Percentiles rank a stretch among this genome's conserved stretches.
phyloP scores from a whole-genome alignment of 495 filamentous ascomycete genomes.

The Chaetomium tenue region DNA sequence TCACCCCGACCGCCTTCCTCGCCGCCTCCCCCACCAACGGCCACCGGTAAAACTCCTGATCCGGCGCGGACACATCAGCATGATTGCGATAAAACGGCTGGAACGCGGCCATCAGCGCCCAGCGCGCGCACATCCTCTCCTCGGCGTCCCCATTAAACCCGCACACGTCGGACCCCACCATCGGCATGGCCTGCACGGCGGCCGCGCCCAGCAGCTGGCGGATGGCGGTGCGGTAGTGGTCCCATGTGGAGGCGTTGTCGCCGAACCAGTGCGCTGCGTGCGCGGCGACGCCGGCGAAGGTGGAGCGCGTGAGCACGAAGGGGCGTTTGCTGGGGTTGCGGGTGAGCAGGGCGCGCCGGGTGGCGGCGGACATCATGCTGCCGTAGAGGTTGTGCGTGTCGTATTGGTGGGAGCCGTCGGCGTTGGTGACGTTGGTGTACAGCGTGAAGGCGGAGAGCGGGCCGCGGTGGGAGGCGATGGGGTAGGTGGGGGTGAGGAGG shows the following conservation, averaged over 20 bases:
- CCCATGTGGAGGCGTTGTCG: constrained; percentile 76
- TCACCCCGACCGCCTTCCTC: constrained; percentile 64
- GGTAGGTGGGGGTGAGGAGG: constrained; percentile 68
- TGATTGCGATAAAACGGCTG: constrained; percentile 86
- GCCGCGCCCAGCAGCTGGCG: constrained; percentile 68
- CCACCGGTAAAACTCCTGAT: constrained; percentile 84
- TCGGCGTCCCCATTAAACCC: constrained; percentile 70
- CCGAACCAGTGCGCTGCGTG: constrained; percentile 87
- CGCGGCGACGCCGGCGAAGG: constrained; percentile 59
- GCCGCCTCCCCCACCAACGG: constrained; percentile 61
- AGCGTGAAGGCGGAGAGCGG: constrained; percentile 68
- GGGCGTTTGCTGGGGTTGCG: constrained; percentile 65
- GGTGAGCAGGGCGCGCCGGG: constrained; percentile 61
- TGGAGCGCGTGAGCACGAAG: constrained; percentile 65
- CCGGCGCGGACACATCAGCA: constrained; percentile 47
- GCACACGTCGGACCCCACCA: constrained; percentile 84
- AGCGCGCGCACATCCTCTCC: constrained; percentile 76
- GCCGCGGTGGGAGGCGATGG: constrained; percentile 66
- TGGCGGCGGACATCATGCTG: constrained; percentile 72
- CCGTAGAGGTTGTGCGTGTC: constrained; percentile 87
- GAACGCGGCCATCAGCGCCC: constrained; percentile 77
- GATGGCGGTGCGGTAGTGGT: constrained; percentile 69
- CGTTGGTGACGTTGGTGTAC: constrained; percentile 70
- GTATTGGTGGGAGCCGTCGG: constrained; percentile 68
- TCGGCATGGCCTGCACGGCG: constrained; percentile 73